phyloP scores from a whole-genome alignment of 1,284 basidiomycete species.

The Exobasidium rhododendri region DNA sequence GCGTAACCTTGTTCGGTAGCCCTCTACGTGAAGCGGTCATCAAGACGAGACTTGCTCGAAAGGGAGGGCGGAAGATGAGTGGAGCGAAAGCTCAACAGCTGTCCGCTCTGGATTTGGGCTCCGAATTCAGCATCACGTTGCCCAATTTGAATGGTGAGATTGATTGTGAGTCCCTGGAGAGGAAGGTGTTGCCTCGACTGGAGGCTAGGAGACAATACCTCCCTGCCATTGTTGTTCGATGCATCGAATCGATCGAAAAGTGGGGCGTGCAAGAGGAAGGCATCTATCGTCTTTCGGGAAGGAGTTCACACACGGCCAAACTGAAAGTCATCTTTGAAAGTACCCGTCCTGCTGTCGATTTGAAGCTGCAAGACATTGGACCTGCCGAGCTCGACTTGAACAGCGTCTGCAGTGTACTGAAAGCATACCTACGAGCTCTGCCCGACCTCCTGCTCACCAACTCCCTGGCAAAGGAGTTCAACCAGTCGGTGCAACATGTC shows the following conservation, averaged over 20 bases:
- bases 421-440: slow-evolving; percentile 47
- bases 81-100: not conserved
- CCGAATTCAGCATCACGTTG: slow-evolving; percentile 10
- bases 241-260: slow-evolving; percentile 45
- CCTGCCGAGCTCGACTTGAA: slow-evolving; percentile 52
- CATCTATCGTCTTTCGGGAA: slow-evolving; percentile 49
- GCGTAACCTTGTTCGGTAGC: slow-evolving; percentile 32
- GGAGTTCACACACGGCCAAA: slow-evolving; percentile 44
- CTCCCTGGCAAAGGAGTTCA: slow-evolving; percentile 19
- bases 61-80: not conserved
- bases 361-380: slow-evolving; percentile 35
- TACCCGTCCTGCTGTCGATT: slow-evolving; percentile 22
- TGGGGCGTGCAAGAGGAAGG: slow-evolving; percentile 49
- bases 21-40: slow-evolving; percentile 40
- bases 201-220: slow-evolving; percentile 35
- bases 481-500: slow-evolving; percentile 20
- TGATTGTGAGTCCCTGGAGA: not conserved
- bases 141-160: not conserved
- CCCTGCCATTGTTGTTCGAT: slow-evolving; percentile 44
- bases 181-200: slow-evolving; percentile 13
- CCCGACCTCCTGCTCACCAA: slow-evolving; percentile 36
- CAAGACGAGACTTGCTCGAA: slow-evolving; percentile 23
- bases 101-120: slow-evolving; percentile 11
- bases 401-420: slow-evolving; percentile 50
- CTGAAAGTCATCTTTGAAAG: slow-evolving; percentile 35